A percentile compares a stretch with the other conserved stretches of the same genome.
Conservation (phyloP, 1,139 yeast genomes). For the Suhomyces kunorum region DNA sequence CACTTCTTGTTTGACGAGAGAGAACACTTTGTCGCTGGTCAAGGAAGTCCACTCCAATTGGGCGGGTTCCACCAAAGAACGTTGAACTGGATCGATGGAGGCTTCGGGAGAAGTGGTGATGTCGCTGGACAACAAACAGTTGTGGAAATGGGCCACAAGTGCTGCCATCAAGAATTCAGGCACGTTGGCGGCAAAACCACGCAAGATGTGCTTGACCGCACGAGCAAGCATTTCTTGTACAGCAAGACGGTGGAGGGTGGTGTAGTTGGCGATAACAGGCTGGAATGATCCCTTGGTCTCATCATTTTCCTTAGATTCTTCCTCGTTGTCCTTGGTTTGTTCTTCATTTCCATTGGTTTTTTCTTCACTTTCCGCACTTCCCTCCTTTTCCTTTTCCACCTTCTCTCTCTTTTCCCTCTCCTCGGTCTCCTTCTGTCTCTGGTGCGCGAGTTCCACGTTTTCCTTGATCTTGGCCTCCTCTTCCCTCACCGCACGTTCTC, state of each 20-base stretch:
- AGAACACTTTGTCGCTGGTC: slow-evolving; percentile 46
- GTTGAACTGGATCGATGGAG: slow-evolving; percentile 44
- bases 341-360: slow-evolving; percentile 28
- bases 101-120: slow-evolving; percentile 48
- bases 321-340: slow-evolving; percentile 29
- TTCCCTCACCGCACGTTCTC: slow-evolving; percentile 26
- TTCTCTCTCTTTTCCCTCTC: slow-evolving; percentile 26
- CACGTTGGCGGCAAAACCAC: slow-evolving; percentile 45
- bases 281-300: slow-evolving; percentile 44
- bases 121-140: slow-evolving; percentile 60
- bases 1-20: slow-evolving; percentile 54
- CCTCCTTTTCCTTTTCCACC: slow-evolving; percentile 27
- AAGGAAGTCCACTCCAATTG: slow-evolving; percentile 48
- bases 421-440: slow-evolving; percentile 30
- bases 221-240: slow-evolving; percentile 78
- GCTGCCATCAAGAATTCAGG: slow-evolving; percentile 60
- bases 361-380: slow-evolving; percentile 26
- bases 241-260: slow-evolving; percentile 50
- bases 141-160: slow-evolving; percentile 71
- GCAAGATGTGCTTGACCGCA: slow-evolving; percentile 73
- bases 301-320: slow-evolving; percentile 26
- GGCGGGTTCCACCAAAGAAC: slow-evolving; percentile 42
- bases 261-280: slow-evolving; percentile 44
- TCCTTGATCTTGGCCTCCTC: slow-evolving; percentile 23
- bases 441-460: slow-evolving; percentile 29